These are phyloP conservation scores for Aegilops tauschii DNA, from an alignment of 176 grass and related monocot genomes.

Conservation along the genomic window DNA sequence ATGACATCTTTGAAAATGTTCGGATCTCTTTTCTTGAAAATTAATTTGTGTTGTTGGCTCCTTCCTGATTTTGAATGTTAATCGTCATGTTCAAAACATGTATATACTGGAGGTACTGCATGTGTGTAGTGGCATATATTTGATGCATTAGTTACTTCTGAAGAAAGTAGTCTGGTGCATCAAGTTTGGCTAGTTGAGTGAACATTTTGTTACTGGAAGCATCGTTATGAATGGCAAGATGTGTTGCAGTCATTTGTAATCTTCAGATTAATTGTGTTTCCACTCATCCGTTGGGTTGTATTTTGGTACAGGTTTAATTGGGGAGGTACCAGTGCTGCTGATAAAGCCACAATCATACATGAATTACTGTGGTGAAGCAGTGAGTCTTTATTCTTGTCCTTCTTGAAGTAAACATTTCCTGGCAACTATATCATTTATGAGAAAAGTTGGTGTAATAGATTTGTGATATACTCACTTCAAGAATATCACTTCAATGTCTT, in stretches of 20 bases:
- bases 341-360: slow-evolving; percentile 94
- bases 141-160: slow-evolving; percentile 7
- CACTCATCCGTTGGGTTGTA: slow-evolving; percentile 17
- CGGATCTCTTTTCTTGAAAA: neutral
- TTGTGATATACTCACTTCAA: neutral
- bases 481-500: neutral
- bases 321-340: slow-evolving; percentile 78
- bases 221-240: neutral
- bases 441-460: slow-evolving; percentile 3
- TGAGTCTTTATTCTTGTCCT: slow-evolving; percentile 41
- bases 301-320: slow-evolving; percentile 78
- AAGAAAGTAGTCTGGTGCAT: slow-evolving; percentile 6
- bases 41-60: neutral
- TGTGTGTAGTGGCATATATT: neutral
- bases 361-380: slow-evolving; percentile 89
- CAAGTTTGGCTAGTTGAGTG: neutral
- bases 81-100: neutral
- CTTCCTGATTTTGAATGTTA: neutral
- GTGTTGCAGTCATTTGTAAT: neutral
- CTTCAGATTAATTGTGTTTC: slow-evolving; percentile 5
- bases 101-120: slow-evolving; percentile 1
- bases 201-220: slow-evolving; percentile 6
- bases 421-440: neutral
- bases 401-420: slow-evolving; percentile 19
- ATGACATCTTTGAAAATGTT: neutral